phyloP scores from a whole-genome alignment of 495 filamentous ascomycete species.

The Tuber calosporum region DNA sequence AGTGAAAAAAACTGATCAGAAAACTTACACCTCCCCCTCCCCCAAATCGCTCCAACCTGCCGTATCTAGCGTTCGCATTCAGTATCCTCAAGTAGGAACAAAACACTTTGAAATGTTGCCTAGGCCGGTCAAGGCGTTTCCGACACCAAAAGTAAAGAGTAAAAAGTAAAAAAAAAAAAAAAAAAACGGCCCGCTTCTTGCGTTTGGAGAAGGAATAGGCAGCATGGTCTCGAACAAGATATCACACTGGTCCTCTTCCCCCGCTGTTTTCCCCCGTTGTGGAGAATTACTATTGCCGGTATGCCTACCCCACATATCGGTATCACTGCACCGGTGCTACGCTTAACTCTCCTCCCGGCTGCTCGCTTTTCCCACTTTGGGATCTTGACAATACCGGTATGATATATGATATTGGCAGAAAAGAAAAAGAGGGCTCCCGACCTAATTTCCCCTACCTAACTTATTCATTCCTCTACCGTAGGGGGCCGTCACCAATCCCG shows the following conservation, averaged over 20 bases:
- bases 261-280: not conserved
- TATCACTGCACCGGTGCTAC: not conserved
- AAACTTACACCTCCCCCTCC: not conserved
- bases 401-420: not conserved
- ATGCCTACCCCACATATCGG: not conserved
- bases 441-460: not conserved
- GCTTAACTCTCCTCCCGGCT: not conserved
- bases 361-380: not conserved
- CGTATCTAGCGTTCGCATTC: not conserved
- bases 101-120: not conserved
- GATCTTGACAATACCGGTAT: not conserved
- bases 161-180: too few species aligned
- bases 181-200: conserved; percentile 1
- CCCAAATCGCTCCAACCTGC: not conserved
- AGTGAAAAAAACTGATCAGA: not conserved
- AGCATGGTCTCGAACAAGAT: not conserved
- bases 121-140: not conserved
- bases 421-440: not conserved
- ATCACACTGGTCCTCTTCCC: not conserved
- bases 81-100: not conserved
- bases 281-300: not conserved
- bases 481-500: not conserved
- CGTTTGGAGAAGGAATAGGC: not conserved
- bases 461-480: not conserved
- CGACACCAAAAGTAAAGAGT: not conserved